Base-by-base conservation (phyloP, 495 filamentous ascomycete genomes). In the Neurospora sp. region DNA sequence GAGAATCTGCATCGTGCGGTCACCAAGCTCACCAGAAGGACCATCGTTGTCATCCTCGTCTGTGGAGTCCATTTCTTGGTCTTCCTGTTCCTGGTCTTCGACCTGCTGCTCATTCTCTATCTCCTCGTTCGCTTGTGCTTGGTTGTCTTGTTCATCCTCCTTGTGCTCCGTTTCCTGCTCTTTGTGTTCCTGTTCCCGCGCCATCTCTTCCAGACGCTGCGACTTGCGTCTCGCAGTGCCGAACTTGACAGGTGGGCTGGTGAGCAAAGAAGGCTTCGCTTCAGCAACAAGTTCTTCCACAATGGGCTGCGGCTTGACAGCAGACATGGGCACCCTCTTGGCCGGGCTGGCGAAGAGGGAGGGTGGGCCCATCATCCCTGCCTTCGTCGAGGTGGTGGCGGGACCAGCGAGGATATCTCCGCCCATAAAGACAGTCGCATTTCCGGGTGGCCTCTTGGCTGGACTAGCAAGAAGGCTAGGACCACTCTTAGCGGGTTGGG, bases 231-330 rank as follows among this genome's bases (percentile, higher is more conserved):
- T 65, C 5, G 53, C 53, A 65, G 53, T 65, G 7, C 53, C 27
- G 53, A 65, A 65, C 27, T 65, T 65, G 53, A 65, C 53, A 35
- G 53, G 27, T 31, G 53, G 53, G 53, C 53, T 65, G 53, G 53
- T 27, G 31, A 88, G 79, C 40, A 84, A 76, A 4, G 84, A 80
- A 3, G 70, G 68, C 76, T 85, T 87, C 3, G 35, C 4, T 18
- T 71, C 53, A 20, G 31, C 70, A 18, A 27, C 53, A 65, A 65
- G 12, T 37, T 35, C 53, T 7, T 65, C 53, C 27, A 18, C 12
- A 65, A 37, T 4, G 27, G 53, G 7, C 27, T 65, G 53, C 7
- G 44, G 20, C 31, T 71, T 71, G 18, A 6, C 44, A 41, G 44
- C 31, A 65, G 70, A 71, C 38, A 35, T 14, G 0, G 70, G 70